Conservation (phyloP, 148 eudicot genomes). For the Cornus suecica region DNA sequence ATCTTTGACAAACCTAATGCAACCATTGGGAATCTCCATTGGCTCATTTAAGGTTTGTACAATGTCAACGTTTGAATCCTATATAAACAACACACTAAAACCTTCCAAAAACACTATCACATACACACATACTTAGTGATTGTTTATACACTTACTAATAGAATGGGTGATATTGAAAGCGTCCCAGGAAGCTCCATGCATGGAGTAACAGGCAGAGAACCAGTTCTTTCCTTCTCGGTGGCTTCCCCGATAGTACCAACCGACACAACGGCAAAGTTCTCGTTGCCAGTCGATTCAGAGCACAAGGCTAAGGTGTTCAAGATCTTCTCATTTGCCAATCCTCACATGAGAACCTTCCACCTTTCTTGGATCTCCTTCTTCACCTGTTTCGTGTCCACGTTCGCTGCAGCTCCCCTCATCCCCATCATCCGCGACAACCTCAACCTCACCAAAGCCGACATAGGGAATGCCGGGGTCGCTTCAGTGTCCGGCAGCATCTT, state of each 20-base stretch:
- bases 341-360: slow-evolving; percentile 29
- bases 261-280: slow-evolving; percentile 15
- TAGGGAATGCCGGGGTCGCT: slow-evolving; percentile 30
- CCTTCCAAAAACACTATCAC: not conserved
- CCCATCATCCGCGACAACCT: slow-evolving; percentile 34
- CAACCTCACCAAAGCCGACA: slow-evolving; percentile 21
- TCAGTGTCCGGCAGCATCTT: slow-evolving; percentile 30
- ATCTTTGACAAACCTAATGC: not conserved
- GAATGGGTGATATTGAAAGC: slow-evolving; percentile 15
- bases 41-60: not conserved
- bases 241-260: slow-evolving; percentile 22
- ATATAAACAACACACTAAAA: not conserved
- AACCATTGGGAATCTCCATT: slow-evolving; percentile 21
- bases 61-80: slow-evolving; percentile 6
- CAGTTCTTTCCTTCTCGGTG: slow-evolving; percentile 12
- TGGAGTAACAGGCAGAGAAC: slow-evolving; percentile 25
- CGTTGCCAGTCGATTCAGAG: slow-evolving; percentile 25
- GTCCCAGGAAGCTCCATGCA: slow-evolving; percentile 20
- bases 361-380: slow-evolving; percentile 31
- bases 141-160: too few relatives aligned
- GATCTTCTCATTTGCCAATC: slow-evolving; percentile 20
- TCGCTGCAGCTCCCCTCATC: slow-evolving; percentile 31
- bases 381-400: slow-evolving; percentile 28
- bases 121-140: not conserved
- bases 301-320: slow-evolving; percentile 31